Conservation (phyloP, 2,329 filamentous ascomycete species). For the Penicillium sp. region DNA sequence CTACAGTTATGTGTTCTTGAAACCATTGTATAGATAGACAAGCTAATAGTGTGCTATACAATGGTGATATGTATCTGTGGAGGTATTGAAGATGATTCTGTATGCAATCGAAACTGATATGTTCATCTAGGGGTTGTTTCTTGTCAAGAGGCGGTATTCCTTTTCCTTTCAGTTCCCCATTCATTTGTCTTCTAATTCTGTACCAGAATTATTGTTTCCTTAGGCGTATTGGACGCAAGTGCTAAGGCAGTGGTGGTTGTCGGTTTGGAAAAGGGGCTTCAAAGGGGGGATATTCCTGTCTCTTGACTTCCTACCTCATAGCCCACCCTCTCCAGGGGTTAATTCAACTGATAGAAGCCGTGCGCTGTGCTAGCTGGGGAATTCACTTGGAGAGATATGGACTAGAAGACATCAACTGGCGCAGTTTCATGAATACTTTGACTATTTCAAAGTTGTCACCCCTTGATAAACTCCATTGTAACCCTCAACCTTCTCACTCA, state of each 20-base stretch:
- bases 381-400: no score
- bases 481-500: slow-evolving; percentile 39
- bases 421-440: no score
- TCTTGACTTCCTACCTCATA: no score
- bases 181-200: background rate
- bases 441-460: background rate
- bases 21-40: background rate
- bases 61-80: background rate
- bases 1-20: background rate
- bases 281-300: no score
- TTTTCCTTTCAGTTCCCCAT: no score
- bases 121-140: background rate
- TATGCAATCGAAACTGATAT: background rate
- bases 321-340: no score
- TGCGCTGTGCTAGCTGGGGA: no score
- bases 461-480: slow-evolving; percentile 44
- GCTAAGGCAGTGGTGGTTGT: background rate
- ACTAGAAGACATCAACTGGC: no score
- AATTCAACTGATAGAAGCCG: no score
- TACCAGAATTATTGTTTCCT: background rate
- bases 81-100: background rate
- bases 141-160: background rate
- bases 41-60: background rate
- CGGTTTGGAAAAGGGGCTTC: no score
- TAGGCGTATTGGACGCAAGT: background rate